A percentile compares a stretch with the other conserved stretches of the same genome.
Conservation (phyloP, 2,329 filamentous ascomycete species). For the Delphinella strobiligena region DNA sequence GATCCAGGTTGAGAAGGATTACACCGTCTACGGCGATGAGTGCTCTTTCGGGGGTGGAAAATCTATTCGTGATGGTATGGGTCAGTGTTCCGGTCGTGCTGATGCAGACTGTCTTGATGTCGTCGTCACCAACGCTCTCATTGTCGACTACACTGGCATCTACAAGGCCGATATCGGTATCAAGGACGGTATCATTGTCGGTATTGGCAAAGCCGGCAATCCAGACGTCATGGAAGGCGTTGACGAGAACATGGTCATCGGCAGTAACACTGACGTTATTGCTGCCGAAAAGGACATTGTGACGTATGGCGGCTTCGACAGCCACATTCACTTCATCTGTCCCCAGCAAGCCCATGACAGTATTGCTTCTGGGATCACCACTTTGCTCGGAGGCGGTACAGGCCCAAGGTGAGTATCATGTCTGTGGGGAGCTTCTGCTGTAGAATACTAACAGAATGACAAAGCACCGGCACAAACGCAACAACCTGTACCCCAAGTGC, state of each 20-base stretch:
- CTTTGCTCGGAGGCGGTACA: slow-evolving; percentile 80
- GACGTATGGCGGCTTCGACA: slow-evolving; percentile 80
- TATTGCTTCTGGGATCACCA: slow-evolving; percentile 76
- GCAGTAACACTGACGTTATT: slow-evolving; percentile 82
- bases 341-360: slow-evolving; percentile 82
- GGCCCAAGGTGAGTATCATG: slow-evolving; percentile 56
- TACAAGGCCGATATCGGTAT: slow-evolving; percentile 96
- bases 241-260: slow-evolving; percentile 63
- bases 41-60: slow-evolving; percentile 94
- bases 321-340: slow-evolving; percentile 90
- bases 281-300: slow-evolving; percentile 84
- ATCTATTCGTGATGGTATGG: slow-evolving; percentile 89
- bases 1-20: slow-evolving; percentile 79
- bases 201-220: slow-evolving; percentile 89
- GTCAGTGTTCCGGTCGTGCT: slow-evolving; percentile 67
- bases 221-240: slow-evolving; percentile 96
- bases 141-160: slow-evolving; percentile 85
- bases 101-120: slow-evolving; percentile 68
- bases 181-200: slow-evolving; percentile 74
- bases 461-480: slow-evolving; percentile 74
- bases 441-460: slow-evolving; percentile 3
- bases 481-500: slow-evolving; percentile 88
- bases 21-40: slow-evolving; percentile 79
- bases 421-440: neutral
- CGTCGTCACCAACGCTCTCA: slow-evolving; percentile 78